Conservation (phyloP, 1,284 basidiomycete species). For the Polyporus tsugae region DNA sequence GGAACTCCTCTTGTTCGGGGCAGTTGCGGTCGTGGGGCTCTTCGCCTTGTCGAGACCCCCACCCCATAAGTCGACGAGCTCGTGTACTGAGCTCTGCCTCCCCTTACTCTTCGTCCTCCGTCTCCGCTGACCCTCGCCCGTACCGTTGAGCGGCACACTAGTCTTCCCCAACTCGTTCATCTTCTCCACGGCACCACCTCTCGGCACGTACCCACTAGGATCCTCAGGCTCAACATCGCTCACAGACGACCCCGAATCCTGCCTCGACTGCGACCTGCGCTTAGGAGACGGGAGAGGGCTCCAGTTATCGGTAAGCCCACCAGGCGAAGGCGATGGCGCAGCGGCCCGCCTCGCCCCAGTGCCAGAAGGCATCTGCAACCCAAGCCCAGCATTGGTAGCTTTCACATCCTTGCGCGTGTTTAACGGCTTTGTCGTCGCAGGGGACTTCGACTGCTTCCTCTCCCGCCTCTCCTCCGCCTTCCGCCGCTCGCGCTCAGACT, state of each 20-base stretch:
- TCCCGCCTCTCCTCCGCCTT: conserved; percentile 21
- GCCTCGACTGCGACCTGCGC: conserved; percentile 17
- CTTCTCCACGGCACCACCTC: conserved; percentile 18
- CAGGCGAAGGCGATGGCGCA: conserved; percentile 36
- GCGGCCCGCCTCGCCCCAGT: conserved; percentile 29
- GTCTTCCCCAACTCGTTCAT: conserved; percentile 11
- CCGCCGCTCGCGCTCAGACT: conserved; percentile 24
- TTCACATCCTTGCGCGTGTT: conserved; percentile 34
- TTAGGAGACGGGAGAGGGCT: conserved; percentile 39
- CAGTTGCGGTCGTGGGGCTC: conserved; percentile 34
- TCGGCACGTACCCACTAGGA: conserved; percentile 37
- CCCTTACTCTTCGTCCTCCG: conserved; percentile 48
- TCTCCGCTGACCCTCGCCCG: conserved; percentile 30
- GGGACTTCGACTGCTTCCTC: conserved; percentile 32
- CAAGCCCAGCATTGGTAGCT: conserved; percentile 20
- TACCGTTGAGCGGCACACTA: conserved; percentile 15
- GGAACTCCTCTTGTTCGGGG: conserved; percentile 38
- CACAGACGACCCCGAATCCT: conserved; percentile 38
- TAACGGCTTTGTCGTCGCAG: conserved; percentile 36
- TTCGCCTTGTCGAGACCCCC: conserved; percentile 50
- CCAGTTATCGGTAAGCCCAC: conserved; percentile 45
- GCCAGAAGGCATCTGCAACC: conserved; percentile 33
- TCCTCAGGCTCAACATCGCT: conserved; percentile 49
- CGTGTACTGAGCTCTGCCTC: conserved; percentile 81
- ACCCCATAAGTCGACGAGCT: conserved; percentile 79